Percentiles rank a stretch among this genome's conserved stretches.
Evolutionary conservation across 1,139 yeast genomes (phyloP).

Genomic region (Wickerhamomyces sp.): DNA sequence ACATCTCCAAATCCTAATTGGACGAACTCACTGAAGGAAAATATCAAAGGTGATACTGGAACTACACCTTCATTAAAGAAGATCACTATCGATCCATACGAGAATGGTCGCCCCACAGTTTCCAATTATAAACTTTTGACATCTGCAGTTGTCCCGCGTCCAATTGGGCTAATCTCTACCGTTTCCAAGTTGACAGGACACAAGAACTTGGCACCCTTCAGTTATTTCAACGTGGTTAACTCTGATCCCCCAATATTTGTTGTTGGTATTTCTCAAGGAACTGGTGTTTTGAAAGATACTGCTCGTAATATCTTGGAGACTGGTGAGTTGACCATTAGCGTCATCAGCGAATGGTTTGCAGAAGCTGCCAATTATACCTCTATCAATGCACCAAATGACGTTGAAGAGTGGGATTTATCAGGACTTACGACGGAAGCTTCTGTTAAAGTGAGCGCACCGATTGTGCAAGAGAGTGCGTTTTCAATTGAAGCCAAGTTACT

Average conservation of each 20-base stretch:
- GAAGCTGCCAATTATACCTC: conserved; percentile 58
- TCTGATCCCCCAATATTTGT: conserved; percentile 57
- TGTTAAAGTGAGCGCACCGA: conserved; percentile 43
- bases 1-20: background rate
- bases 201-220: conserved; percentile 58
- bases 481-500: conserved; percentile 51
- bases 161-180: conserved; percentile 53
- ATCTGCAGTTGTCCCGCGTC: conserved; percentile 52
- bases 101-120: conserved; percentile 32
- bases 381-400: conserved; percentile 41
- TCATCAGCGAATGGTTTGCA: conserved; percentile 58
- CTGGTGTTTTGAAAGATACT: conserved; percentile 43
- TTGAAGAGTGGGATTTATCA: conserved; percentile 50
- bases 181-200: conserved; percentile 36
- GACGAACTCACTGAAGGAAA: background rate
- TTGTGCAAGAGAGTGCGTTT: conserved; percentile 59
- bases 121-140: conserved; percentile 45
- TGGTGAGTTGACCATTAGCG: conserved; percentile 51
- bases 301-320: conserved; percentile 44
- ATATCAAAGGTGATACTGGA: background rate
- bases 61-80: conserved; percentile 22
- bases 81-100: conserved; percentile 46
- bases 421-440: conserved; percentile 50
- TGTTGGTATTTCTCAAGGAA: conserved; percentile 36
- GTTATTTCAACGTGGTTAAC: conserved; percentile 45